phyloP scores from a whole-genome alignment of 345 rosid species.

The Rhodomyrtus tomentosa region DNA sequence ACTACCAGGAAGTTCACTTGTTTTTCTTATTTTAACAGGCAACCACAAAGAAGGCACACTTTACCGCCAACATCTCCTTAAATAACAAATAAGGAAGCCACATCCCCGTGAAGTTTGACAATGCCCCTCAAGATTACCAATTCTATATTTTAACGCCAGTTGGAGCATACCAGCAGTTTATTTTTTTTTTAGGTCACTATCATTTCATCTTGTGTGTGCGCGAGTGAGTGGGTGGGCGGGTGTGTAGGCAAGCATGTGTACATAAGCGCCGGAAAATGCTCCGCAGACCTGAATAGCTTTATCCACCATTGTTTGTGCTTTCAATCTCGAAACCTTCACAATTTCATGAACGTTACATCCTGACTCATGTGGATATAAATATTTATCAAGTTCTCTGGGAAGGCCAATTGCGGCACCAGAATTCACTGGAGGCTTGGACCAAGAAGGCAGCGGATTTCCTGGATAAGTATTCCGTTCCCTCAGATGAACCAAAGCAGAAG shows the following conservation, averaged over 20 bases:
- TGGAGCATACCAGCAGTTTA: not conserved
- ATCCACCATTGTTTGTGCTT: slow-evolving; percentile 80
- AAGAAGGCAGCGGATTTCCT: slow-evolving; percentile 18
- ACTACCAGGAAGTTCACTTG: not conserved
- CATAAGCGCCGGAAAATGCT: not conserved
- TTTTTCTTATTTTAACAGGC: not conserved
- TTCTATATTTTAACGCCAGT: not conserved
- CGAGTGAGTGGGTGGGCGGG: not conserved
- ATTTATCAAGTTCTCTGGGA: slow-evolving; percentile 16
- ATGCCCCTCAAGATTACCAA: not conserved
- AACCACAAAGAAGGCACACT: not conserved
- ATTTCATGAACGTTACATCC: slow-evolving; percentile 59
- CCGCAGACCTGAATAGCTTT: slow-evolving; percentile 64
- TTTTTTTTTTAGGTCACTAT: not conserved
- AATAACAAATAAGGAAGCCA: not conserved
- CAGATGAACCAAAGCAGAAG: slow-evolving; percentile 29
- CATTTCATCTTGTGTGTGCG: not conserved
- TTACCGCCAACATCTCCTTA: not conserved
- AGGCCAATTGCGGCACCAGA: slow-evolving; percentile 11
- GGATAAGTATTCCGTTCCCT: slow-evolving; percentile 26
- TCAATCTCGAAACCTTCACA: slow-evolving; percentile 50
- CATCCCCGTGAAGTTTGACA: not conserved
- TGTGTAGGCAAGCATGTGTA: not conserved
- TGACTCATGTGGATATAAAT: slow-evolving; percentile 36
- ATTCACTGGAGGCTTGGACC: slow-evolving; percentile 25